phyloP scores from a whole-genome alignment of 768 basidiomycete genomes.

The Termitomyces sp. region DNA sequence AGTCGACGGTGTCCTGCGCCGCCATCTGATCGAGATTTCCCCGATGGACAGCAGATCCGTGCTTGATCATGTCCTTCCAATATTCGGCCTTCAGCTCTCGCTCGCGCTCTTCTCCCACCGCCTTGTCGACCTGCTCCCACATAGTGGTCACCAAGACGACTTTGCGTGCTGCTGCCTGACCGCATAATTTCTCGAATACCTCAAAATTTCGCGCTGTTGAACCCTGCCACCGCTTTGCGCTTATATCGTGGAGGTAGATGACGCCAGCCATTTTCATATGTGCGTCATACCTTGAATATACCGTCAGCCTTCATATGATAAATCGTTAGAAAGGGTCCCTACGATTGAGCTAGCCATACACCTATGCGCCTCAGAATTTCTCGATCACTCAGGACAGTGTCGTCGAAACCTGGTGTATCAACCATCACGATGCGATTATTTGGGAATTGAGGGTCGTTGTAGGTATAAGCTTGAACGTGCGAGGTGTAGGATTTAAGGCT shows the following conservation, averaged over 20 bases:
- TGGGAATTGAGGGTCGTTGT: constrained; percentile 9
- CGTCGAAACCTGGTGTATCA: constrained; percentile 28
- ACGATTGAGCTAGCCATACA: constrained; percentile 26
- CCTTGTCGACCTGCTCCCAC: constrained; percentile 9
- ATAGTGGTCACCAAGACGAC: constrained; percentile 19
- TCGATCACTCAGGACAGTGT: constrained; percentile 21
- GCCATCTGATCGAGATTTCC: constrained; percentile 10
- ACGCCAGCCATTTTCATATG: constrained; percentile 20
- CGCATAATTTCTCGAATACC: constrained; percentile 18
- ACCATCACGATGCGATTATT: constrained; percentile 22
- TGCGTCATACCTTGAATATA: constrained; percentile 13
- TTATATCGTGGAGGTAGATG: constrained; percentile 19
- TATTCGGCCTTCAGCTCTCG: constrained; percentile 5
- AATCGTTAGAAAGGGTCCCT: background rate
- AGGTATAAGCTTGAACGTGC: constrained; percentile 19
- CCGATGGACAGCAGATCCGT: constrained; percentile 12
- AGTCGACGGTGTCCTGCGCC: constrained; percentile 15
- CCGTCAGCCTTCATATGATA: background rate
- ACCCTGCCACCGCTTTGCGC: constrained; percentile 12
- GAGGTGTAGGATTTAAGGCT: constrained; percentile 24
- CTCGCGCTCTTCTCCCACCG: constrained; percentile 11
- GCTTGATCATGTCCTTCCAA: constrained; percentile 15
- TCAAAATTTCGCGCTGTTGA: constrained; percentile 17
- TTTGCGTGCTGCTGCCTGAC: constrained; percentile 13
- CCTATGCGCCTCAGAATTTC: constrained; percentile 26